Evolutionary conservation across 352 stramenopile genomes (phyloP).

Genomic region (Pythium rishiriense): DNA sequence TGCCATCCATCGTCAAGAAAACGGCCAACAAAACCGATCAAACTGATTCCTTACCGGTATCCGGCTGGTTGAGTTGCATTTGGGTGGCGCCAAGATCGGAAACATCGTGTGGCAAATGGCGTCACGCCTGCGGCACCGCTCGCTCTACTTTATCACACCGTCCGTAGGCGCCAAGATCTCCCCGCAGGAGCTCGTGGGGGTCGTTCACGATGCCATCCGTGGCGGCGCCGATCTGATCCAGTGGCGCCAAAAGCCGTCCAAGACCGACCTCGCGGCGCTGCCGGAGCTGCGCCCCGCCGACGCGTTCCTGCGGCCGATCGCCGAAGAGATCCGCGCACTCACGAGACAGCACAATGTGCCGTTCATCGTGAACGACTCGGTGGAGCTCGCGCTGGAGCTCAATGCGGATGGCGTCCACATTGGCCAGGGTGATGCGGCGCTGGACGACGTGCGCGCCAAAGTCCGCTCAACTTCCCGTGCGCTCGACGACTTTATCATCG

Average conservation of each 20-base stretch:
- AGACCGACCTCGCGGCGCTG: slow-evolving; percentile 29
- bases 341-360: slow-evolving; percentile 38
- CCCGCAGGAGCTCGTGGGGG: slow-evolving; percentile 27
- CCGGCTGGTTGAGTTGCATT: background rate
- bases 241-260: slow-evolving; percentile 52
- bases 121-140: slow-evolving; percentile 21
- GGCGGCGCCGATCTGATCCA: slow-evolving; percentile 53
- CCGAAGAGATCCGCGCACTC: slow-evolving; percentile 38
- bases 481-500: slow-evolving; percentile 43
- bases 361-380: slow-evolving; percentile 61
- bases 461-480: background rate
- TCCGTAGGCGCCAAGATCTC: slow-evolving; percentile 33
- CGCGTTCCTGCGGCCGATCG: slow-evolving; percentile 42
- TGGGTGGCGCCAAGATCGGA: background rate
- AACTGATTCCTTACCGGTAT: slow-evolving; percentile 1
- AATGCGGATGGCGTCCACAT: slow-evolving; percentile 55
- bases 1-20: background rate
- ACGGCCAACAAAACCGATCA: background rate
- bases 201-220: slow-evolving; percentile 45
- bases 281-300: slow-evolving; percentile 24
- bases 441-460: slow-evolving; percentile 24
- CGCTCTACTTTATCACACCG: slow-evolving; percentile 70
- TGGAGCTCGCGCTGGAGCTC: slow-evolving; percentile 44
- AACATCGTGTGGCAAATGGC: slow-evolving; percentile 6
- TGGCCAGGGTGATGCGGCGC: slow-evolving; percentile 42